phyloP scores from a whole-genome alignment of 257 asterid genomes.

The Marsdenia floribunda region DNA sequence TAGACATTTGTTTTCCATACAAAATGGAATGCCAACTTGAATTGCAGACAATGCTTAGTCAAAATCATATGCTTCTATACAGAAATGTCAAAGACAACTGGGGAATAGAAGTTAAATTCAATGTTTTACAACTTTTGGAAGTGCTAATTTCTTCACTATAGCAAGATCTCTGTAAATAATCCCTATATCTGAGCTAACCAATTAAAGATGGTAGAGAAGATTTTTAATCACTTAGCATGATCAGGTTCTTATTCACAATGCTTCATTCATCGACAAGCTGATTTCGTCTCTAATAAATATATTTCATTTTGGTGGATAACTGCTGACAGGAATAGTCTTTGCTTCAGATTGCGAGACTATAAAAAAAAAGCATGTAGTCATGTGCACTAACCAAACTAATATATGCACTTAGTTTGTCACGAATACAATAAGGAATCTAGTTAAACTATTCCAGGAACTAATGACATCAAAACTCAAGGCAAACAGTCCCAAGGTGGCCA shows the following conservation, averaged over 20 bases:
- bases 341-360: not conserved
- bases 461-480: not conserved
- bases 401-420: not conserved
- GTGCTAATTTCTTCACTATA: not conserved
- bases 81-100: not conserved
- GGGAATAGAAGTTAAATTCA: not conserved
- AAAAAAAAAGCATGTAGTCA: not conserved
- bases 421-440: not conserved
- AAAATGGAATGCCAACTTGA: not conserved
- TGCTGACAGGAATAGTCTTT: not conserved
- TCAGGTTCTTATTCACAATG: not conserved
- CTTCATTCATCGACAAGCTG: not conserved
- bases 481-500: not conserved
- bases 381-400: not conserved
- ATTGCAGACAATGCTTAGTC: too few species aligned
- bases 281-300: not conserved
- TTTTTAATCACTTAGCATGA: not conserved
- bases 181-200: not conserved
- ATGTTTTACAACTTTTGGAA: not conserved
- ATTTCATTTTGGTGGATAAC: not conserved
- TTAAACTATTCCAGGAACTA: not conserved
- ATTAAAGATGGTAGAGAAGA: not conserved
- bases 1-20: not conserved
- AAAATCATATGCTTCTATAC: not conserved
- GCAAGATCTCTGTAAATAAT: not conserved